Evolutionary conservation across 805 yeast genomes (phyloP).

Genomic region (Metschnikowia bowlesiae): DNA sequence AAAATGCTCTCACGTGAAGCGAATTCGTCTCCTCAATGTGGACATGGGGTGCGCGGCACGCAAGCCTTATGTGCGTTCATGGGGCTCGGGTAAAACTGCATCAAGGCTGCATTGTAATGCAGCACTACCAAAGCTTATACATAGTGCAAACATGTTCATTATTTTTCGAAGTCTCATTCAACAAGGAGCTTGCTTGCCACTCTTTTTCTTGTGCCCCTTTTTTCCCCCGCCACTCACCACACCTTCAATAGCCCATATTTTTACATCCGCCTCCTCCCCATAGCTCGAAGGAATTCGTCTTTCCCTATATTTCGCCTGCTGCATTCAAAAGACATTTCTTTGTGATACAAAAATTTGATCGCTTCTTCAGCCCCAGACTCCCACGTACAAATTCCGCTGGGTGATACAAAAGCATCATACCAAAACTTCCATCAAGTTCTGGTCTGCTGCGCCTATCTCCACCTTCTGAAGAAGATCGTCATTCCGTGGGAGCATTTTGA

Average conservation of each 20-base stretch:
- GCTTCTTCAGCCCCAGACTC: neutral
- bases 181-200: constrained; percentile 3
- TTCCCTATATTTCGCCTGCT: neutral
- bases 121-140: constrained; percentile 4
- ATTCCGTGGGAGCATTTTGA: neutral
- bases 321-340: neutral
- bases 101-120: constrained; percentile 3
- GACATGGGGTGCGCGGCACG: neutral
- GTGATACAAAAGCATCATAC: neutral
- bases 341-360: neutral
- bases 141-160: constrained; percentile 5
- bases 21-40: neutral
- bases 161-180: constrained; percentile 3
- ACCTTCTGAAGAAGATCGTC: neutral
- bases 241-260: neutral
- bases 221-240: neutral
- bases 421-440: neutral
- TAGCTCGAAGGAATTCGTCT: no score
- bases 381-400: neutral
- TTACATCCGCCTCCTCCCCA: neutral
- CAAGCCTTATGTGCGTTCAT: neutral
- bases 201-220: constrained; percentile 2
- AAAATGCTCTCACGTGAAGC: neutral
- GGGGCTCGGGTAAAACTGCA: constrained; percentile 5
- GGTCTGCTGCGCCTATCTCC: neutral